Base-by-base conservation (phyloP, 352 stramenopile genomes). In the Saprolegnia parasitica region DNA sequence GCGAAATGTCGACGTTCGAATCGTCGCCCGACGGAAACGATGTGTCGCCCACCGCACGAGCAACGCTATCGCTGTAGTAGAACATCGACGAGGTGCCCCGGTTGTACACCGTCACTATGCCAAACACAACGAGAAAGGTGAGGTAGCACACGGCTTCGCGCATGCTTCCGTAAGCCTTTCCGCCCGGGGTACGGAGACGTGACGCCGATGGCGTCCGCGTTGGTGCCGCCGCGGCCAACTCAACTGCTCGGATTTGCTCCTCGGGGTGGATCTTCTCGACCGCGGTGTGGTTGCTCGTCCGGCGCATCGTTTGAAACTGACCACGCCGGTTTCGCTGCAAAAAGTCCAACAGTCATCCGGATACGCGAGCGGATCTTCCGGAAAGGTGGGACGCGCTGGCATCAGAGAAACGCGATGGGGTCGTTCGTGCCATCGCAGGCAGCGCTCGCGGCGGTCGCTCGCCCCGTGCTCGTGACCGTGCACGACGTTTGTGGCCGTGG, bases 61-160 rank as follows among this genome's bases (percentile, higher is more conserved):
- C 77, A 5, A 90, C 68, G 60, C 80, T 80, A 54, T 87, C 81
- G 13, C 79, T 73, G 65, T 89, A 90, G 77, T 84, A 91, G 61
- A 89, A 91, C 1, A 73, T 26, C 35, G 63, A n/a, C 20, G 32
- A 23, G 5, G 63, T 42, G 47, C 63, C 46, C 21, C 55, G 63
- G 39, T 70, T 62, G 63, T 62, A 62, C 39, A 39, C 63, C 39
- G 63, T 70, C 47, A 70, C 63, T 9, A 63, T 37, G 5, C 62
- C n/a, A 46, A 70, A 70, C 16, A 61, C 29, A n/a, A 50, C 54
- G 18, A 70, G 23, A 24, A 70, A 70, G 15, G 52, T 16, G 13
- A 62, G 9, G 37, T 42, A 70, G 39, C 50, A 60, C n/a, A 61
- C 1, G 1, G 47, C 63, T 62, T 70, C 63, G 21, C 63, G 49